A percentile compares a stretch with the other conserved stretches of the same genome.
Conservation (phyloP, 2,329 filamentous ascomycete genomes). For the Triangularia setosa region DNA sequence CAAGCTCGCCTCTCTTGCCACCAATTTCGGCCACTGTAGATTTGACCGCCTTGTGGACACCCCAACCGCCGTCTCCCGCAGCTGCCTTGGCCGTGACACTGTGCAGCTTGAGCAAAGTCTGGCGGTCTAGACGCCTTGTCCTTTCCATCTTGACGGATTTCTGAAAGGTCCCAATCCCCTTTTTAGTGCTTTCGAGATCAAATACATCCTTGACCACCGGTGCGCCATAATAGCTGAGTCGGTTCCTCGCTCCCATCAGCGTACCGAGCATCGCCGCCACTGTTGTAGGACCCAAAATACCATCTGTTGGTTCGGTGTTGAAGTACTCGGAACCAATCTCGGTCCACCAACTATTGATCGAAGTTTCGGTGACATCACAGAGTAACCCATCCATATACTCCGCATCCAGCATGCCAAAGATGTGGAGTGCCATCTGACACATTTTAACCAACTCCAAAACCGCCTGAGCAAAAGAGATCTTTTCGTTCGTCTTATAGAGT, state of each 20-base stretch:
- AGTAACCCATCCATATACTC: slow-evolving; percentile 89
- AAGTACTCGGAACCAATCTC: slow-evolving; percentile 90
- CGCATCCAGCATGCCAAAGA: slow-evolving; percentile 83
- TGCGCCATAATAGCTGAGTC: slow-evolving; percentile 78
- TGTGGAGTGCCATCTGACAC: slow-evolving; percentile 81
- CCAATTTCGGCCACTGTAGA: slow-evolving; percentile 91
- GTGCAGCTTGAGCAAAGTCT: slow-evolving; percentile 77
- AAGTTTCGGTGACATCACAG: slow-evolving; percentile 88
- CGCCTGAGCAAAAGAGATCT: slow-evolving; percentile 70
- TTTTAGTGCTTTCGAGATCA: slow-evolving; percentile 76
- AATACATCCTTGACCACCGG: slow-evolving; percentile 89
- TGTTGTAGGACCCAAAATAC: slow-evolving; percentile 86
- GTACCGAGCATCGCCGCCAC: slow-evolving; percentile 84
- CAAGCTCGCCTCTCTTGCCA: slow-evolving; percentile 89
- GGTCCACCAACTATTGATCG: slow-evolving; percentile 93
- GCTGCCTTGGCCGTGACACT: slow-evolving; percentile 85
- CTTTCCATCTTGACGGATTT: slow-evolving; percentile 78
- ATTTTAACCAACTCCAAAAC: slow-evolving; percentile 87
- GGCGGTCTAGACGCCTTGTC: slow-evolving; percentile 75
- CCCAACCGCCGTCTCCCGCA: slow-evolving; percentile 82
- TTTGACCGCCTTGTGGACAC: slow-evolving; percentile 89
- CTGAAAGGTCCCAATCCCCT: slow-evolving; percentile 83
- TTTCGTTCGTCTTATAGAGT: slow-evolving; percentile 82
- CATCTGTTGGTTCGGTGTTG: slow-evolving; percentile 88
- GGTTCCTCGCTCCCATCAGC: slow-evolving; percentile 84